Percentiles rank a stretch among this genome's conserved stretches.
phyloP scores from a whole-genome alignment of 768 basidiomycete genomes.

The Tricholoma matsutake region DNA sequence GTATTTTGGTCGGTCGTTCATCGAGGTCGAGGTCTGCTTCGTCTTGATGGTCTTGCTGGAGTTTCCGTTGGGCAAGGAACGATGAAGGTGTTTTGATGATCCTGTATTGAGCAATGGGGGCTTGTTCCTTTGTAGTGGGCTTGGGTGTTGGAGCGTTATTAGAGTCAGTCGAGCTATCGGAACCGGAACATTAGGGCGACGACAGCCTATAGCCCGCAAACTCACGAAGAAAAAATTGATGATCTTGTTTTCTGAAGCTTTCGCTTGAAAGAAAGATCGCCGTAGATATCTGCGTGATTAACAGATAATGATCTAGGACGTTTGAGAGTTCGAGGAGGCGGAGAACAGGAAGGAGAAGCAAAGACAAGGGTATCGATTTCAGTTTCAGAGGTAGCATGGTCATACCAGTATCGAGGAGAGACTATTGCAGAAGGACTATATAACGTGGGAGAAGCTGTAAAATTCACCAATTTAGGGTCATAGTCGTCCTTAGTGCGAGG shows the following conservation, averaged over 20 bases:
- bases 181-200: not conserved
- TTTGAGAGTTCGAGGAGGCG: not conserved
- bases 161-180: not conserved
- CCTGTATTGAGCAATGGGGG: not conserved
- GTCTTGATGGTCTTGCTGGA: not conserved
- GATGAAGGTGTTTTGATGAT: constrained; percentile 1
- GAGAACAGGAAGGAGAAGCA: constrained; percentile 3
- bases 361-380: constrained; percentile 1
- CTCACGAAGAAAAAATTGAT: not conserved
- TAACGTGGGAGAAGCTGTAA: not conserved
- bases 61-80: not conserved
- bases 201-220: no score
- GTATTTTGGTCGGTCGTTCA: not conserved
- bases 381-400: not conserved
- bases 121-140: not conserved
- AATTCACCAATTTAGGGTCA: not conserved
- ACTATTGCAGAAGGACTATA: not conserved
- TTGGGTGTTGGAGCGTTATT: not conserved
- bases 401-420: not conserved
- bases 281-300: not conserved
- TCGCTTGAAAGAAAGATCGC: not conserved
- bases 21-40: not conserved
- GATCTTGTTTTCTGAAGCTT: not conserved
- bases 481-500: not conserved
- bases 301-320: not conserved